phyloP scores from a whole-genome alignment of 257 asterid genomes.

The Misopates orontium region DNA sequence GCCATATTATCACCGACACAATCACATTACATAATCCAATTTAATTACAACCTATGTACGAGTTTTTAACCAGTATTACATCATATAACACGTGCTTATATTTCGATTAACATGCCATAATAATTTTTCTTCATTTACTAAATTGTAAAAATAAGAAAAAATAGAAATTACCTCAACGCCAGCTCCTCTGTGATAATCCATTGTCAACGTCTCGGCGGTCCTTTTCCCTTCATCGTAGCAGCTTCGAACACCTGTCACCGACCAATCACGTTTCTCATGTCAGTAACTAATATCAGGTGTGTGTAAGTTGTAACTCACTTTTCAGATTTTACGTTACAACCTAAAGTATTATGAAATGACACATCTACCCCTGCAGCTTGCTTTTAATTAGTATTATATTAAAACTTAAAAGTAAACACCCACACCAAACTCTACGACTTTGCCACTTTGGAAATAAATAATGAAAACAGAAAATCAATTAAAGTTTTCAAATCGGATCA shows the following conservation, averaged over 20 bases:
- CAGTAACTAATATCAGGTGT: slow-evolving; percentile 19
- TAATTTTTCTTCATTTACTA: too few species aligned
- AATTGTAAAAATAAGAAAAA: too few species aligned
- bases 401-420: too few species aligned
- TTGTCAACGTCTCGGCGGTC: slow-evolving; percentile 95
- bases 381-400: too few species aligned
- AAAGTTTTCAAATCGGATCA: too few species aligned
- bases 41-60: too few species aligned
- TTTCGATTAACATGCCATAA: too few species aligned
- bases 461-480: too few species aligned
- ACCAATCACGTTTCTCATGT: slow-evolving; percentile 16
- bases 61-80: too few species aligned
- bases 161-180: slow-evolving; percentile 84
- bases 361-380: not conserved
- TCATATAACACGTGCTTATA: too few species aligned
- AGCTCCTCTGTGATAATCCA: slow-evolving; percentile 99
- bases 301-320: slow-evolving; percentile 24
- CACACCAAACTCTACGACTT: too few species aligned
- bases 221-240: slow-evolving; percentile 99
- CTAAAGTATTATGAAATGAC: slow-evolving; percentile 18
- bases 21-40: not conserved
- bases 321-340: slow-evolving; percentile 13
- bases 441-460: too few species aligned
- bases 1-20: slow-evolving; percentile 26
- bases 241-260: slow-evolving; percentile 85